Conservation (phyloP, 495 filamentous ascomycete genomes). For the Hypoxylon lienhwacheense region DNA sequence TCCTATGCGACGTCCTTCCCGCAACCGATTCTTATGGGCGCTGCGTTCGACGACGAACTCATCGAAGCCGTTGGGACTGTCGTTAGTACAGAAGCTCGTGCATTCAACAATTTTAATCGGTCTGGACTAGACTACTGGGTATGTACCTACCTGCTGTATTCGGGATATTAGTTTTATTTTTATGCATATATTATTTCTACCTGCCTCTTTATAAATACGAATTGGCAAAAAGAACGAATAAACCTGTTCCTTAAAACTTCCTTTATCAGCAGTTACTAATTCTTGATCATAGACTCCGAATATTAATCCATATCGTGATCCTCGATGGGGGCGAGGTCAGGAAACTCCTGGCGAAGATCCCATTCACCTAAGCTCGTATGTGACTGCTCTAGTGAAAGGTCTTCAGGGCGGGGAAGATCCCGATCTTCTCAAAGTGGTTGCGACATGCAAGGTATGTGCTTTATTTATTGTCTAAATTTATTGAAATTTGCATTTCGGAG, state of each 20-base stretch:
- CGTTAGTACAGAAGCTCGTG: conserved; percentile 61
- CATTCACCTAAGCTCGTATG: conserved; percentile 56
- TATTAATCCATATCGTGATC: conserved; percentile 63
- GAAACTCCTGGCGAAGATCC: conserved; percentile 67
- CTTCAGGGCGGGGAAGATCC: conserved; percentile 56
- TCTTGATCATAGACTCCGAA: conserved; percentile 49
- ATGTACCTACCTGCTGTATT: too few species aligned
- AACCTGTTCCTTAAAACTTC: too few species aligned
- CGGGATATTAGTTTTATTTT: too few species aligned
- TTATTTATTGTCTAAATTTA: too few species aligned
- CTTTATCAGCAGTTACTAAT: conserved; percentile 1
- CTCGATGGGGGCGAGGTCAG: conserved; percentile 61
- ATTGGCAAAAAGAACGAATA: too few species aligned
- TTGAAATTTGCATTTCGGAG: neutral
- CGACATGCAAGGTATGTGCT: conserved; percentile 51
- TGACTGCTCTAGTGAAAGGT: conserved; percentile 58
- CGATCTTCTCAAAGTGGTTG: conserved; percentile 50
- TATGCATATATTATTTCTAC: too few species aligned
- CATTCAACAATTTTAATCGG: conserved; percentile 60
- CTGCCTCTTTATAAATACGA: too few species aligned
- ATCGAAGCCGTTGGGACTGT: conserved; percentile 59
- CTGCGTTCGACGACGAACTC: conserved; percentile 61
- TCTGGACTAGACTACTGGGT: conserved; percentile 58
- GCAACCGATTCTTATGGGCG: conserved; percentile 59
- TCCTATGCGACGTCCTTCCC: conserved; percentile 64